phyloP scores from a whole-genome alignment of 805 yeast species.

The Clavispora asparagi region DNA sequence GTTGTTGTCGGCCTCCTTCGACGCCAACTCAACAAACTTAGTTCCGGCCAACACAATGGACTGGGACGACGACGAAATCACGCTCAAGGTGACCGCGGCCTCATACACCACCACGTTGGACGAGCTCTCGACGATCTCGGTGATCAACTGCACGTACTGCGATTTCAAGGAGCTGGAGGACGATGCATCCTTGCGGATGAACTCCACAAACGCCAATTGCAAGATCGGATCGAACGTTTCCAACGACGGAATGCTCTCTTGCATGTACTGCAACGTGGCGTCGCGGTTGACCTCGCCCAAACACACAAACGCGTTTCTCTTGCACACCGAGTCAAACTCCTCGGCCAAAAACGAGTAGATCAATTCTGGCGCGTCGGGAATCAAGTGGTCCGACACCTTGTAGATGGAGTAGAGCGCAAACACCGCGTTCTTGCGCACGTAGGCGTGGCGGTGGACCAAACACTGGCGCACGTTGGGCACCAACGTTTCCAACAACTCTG shows the following conservation, averaged over 20 bases:
- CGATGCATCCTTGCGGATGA: constrained; percentile 66
- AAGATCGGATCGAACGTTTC: constrained; percentile 72
- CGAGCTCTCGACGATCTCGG: constrained; percentile 66
- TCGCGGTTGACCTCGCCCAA: constrained; percentile 79
- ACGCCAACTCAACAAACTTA: constrained; percentile 82
- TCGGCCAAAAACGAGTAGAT: constrained; percentile 64
- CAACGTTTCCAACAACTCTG: constrained; percentile 90
- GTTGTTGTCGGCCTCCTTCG: constrained; percentile 91
- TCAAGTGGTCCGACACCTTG: constrained; percentile 75
- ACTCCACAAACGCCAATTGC: constrained; percentile 87
- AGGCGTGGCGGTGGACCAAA: constrained; percentile 94
- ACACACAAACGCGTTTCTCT: constrained; percentile 91
- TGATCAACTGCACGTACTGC: constrained; percentile 66
- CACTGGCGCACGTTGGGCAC: constrained; percentile 90
- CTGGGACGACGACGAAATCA: constrained; percentile 54
- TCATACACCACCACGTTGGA: constrained; percentile 80
- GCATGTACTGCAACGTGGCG: constrained; percentile 76
- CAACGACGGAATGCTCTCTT: constrained; percentile 57
- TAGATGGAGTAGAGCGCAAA: constrained; percentile 83
- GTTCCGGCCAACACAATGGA: constrained; percentile 75
- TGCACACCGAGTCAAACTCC: constrained; percentile 91
- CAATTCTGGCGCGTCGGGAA: constrained; percentile 94
- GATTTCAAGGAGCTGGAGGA: constrained; percentile 55
- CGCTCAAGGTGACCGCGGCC: constrained; percentile 76
- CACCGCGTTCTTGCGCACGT: constrained; percentile 95